Conservation (phyloP, 805 yeast species). For the Candida glaebosa region DNA sequence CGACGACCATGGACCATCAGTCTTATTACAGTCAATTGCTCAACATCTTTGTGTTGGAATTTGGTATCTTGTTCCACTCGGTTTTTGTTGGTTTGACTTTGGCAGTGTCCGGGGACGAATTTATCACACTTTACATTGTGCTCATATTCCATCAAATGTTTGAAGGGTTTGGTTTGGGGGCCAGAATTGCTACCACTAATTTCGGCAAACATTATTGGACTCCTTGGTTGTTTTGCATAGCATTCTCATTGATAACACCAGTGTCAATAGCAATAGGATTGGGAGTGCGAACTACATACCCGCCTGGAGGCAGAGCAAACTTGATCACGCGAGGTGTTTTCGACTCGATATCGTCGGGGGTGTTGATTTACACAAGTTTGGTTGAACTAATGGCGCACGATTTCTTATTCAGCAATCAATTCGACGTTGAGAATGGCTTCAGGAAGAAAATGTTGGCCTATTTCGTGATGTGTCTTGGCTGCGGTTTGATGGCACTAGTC, state of each 20-base stretch:
- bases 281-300: slow-evolving; percentile 63
- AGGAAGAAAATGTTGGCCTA: slow-evolving; percentile 51
- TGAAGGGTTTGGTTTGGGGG: slow-evolving; percentile 83
- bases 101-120: slow-evolving; percentile 76
- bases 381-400: slow-evolving; percentile 82
- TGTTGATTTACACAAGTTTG: slow-evolving; percentile 70
- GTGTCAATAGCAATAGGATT: slow-evolving; percentile 75
- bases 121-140: slow-evolving; percentile 66
- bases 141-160: slow-evolving; percentile 72
- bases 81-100: slow-evolving; percentile 75
- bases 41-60: slow-evolving; percentile 53
- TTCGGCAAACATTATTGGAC: slow-evolving; percentile 29
- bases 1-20: slow-evolving; percentile 30
- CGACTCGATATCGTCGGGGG: slow-evolving; percentile 76
- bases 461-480: slow-evolving; percentile 56
- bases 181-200: slow-evolving; percentile 47
- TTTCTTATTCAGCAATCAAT: slow-evolving; percentile 57
- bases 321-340: slow-evolving; percentile 68
- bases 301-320: slow-evolving; percentile 55
- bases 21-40: slow-evolving; percentile 54
- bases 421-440: slow-evolving; percentile 53
- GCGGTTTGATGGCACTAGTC: slow-evolving; percentile 74
- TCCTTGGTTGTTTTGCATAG: slow-evolving; percentile 56
- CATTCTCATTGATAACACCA: slow-evolving; percentile 61
- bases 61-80: slow-evolving; percentile 81